phyloP scores from a whole-genome alignment of 129 eudicot species.

The Lactuca sativa region DNA sequence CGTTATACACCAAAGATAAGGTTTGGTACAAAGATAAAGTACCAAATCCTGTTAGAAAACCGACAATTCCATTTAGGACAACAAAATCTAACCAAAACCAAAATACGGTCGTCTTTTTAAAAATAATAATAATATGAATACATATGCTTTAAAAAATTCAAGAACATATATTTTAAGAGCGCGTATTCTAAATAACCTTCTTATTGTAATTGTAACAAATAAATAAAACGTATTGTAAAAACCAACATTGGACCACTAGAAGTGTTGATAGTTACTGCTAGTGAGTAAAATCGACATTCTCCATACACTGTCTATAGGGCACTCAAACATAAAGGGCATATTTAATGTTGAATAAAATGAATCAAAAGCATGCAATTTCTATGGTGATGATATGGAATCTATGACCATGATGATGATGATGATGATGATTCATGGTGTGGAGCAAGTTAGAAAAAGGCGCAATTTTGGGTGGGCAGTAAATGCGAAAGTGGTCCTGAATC shows the following conservation, averaged over 20 bases:
- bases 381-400: slow-evolving; percentile 3
- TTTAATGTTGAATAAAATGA: slow-evolving; percentile 7
- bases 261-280: background rate
- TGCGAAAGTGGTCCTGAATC: slow-evolving; percentile 29
- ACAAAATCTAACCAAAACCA: background rate
- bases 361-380: slow-evolving; percentile 3
- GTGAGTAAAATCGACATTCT: slow-evolving; percentile 8
- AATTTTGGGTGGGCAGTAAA: slow-evolving; percentile 27
- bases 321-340: background rate
- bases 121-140: background rate
- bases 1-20: slow-evolving; percentile 14
- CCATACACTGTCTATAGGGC: background rate
- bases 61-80: slow-evolving; percentile 6
- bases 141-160: background rate
- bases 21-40: slow-evolving; percentile 25
- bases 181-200: background rate
- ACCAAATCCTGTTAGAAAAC: slow-evolving; percentile 14
- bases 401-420: slow-evolving; percentile 9
- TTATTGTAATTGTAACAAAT: background rate
- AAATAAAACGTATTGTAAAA: background rate
- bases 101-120: background rate
- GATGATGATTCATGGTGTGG: slow-evolving; percentile 21
- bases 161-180: background rate
- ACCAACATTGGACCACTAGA: slow-evolving; percentile 19
- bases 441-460: slow-evolving; percentile 17